phyloP scores from a whole-genome alignment of 805 yeast species.

The Candida quercuum region DNA sequence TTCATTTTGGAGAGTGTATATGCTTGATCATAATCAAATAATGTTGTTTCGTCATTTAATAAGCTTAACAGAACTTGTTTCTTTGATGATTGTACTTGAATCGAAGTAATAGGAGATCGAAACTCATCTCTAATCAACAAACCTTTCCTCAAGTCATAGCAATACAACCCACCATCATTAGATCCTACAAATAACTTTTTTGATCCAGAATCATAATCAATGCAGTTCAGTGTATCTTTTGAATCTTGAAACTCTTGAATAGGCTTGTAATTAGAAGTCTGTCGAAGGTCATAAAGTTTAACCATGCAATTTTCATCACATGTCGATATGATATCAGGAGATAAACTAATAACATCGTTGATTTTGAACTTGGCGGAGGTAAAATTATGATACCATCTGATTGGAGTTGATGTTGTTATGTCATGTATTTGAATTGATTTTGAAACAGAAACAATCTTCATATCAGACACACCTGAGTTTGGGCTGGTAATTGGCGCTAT shows the following conservation, averaged over 20 bases:
- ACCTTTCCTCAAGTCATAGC: constrained; percentile 19
- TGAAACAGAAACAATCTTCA: neutral
- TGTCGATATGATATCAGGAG: constrained; percentile 11
- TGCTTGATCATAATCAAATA: constrained; percentile 4
- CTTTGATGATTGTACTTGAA: neutral
- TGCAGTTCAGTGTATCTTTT: constrained; percentile 23
- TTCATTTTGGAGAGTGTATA: neutral
- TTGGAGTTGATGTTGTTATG: neutral
- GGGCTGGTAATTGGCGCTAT: neutral
- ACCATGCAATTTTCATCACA: constrained; percentile 17
- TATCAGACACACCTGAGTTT: neutral
- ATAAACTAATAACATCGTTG: constrained; percentile 8
- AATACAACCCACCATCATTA: constrained; percentile 18
- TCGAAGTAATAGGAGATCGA: constrained; percentile 7
- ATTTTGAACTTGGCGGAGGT: constrained; percentile 6
- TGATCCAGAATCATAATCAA: constrained; percentile 4
- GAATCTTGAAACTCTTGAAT: constrained; percentile 29
- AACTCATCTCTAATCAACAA: constrained; percentile 7
- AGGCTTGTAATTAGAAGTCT: constrained; percentile 21
- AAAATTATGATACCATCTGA: neutral
- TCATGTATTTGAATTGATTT: neutral
- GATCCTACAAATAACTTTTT: constrained; percentile 13
- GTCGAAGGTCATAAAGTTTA: constrained; percentile 11
- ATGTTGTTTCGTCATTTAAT: neutral
- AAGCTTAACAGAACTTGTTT: constrained; percentile 5